A percentile compares a stretch with the other conserved stretches of the same genome.
phyloP scores from a whole-genome alignment of 495 filamentous ascomycete species.

The Podospora fimiseda region DNA sequence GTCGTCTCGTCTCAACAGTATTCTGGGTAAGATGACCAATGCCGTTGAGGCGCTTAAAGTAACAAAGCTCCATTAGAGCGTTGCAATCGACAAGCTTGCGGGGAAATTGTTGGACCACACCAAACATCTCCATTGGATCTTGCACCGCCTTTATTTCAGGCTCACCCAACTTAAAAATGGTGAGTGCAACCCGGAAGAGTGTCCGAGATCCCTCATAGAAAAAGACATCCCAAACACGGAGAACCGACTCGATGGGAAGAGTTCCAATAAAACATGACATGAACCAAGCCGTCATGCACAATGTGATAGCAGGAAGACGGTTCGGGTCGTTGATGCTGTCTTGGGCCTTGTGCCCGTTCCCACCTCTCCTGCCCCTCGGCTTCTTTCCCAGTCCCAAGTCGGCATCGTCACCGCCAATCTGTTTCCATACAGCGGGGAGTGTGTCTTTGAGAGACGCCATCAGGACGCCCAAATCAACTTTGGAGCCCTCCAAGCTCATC shows the following conservation, averaged over 20 bases:
- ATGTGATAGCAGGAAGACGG: slow-evolving; percentile 78
- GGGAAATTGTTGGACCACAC: slow-evolving; percentile 88
- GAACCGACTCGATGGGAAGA: slow-evolving; percentile 79
- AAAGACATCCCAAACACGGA: slow-evolving; percentile 92
- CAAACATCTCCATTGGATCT: slow-evolving; percentile 94
- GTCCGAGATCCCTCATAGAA: slow-evolving; percentile 95
- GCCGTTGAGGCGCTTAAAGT: slow-evolving; percentile 62
- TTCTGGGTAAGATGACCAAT: slow-evolving; percentile 74
- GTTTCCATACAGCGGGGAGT: slow-evolving; percentile 81
- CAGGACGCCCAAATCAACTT: slow-evolving; percentile 89
- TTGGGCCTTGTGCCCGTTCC: slow-evolving; percentile 12
- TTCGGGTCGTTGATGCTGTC: slow-evolving; percentile 31
- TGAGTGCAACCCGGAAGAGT: slow-evolving; percentile 86
- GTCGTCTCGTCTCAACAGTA: slow-evolving; percentile 53
- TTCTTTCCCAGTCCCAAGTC: slow-evolving; percentile 46
- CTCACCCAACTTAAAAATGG: slow-evolving; percentile 90
- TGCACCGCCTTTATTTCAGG: slow-evolving; percentile 67
- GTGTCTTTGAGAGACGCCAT: slow-evolving; percentile 78
- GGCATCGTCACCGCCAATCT: slow-evolving; percentile 72
- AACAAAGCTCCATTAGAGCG: slow-evolving; percentile 71
- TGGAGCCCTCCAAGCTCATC: slow-evolving; percentile 84
- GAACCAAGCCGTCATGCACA: slow-evolving; percentile 96
- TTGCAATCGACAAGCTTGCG: slow-evolving; percentile 75
- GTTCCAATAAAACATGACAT: slow-evolving; percentile 96
- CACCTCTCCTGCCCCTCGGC: slow-evolving; percentile 31